Evolutionary conservation across 2,329 filamentous ascomycete genomes (phyloP).

Genomic region (Meredithiella fracta): DNA sequence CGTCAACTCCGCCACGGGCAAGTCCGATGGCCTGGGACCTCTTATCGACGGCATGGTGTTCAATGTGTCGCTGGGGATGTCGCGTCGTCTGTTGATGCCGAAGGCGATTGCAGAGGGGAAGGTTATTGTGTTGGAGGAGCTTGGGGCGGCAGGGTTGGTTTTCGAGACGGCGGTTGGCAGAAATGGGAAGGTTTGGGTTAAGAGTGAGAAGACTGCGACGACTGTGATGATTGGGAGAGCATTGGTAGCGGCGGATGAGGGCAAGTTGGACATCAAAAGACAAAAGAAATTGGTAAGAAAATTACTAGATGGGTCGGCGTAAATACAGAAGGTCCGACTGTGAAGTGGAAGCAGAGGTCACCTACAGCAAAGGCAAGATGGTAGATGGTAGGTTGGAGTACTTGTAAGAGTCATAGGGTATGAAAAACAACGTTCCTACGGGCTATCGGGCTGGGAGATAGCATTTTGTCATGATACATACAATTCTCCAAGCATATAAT

Average conservation of each 20-base stretch:
- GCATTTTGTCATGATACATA: not conserved
- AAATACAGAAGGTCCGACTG: not conserved
- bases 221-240: conserved; percentile 66
- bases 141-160: conserved; percentile 58
- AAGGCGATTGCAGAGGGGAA: conserved; percentile 44
- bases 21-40: conserved; percentile 72
- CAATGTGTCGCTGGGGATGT: conserved; percentile 61
- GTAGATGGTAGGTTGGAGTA: no score
- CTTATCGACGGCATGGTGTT: conserved; percentile 78
- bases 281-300: conserved; percentile 56
- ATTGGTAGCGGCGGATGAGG: conserved; percentile 60
- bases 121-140: conserved; percentile 59
- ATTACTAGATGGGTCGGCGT: conserved; percentile 20
- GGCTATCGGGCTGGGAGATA: not conserved
- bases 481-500: not conserved
- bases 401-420: not conserved
- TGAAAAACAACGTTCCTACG: not conserved
- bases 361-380: not conserved
- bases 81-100: conserved; percentile 58
- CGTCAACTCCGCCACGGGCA: conserved; percentile 70
- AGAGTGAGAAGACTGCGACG: conserved; percentile 56
- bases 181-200: conserved; percentile 86
- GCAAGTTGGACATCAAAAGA: conserved; percentile 42
- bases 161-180: conserved; percentile 90
- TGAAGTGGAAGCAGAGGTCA: no score